Evolutionary conservation across 2,329 filamentous ascomycete species (phyloP).

Genomic region (Coniochaeta pulveracea): DNA sequence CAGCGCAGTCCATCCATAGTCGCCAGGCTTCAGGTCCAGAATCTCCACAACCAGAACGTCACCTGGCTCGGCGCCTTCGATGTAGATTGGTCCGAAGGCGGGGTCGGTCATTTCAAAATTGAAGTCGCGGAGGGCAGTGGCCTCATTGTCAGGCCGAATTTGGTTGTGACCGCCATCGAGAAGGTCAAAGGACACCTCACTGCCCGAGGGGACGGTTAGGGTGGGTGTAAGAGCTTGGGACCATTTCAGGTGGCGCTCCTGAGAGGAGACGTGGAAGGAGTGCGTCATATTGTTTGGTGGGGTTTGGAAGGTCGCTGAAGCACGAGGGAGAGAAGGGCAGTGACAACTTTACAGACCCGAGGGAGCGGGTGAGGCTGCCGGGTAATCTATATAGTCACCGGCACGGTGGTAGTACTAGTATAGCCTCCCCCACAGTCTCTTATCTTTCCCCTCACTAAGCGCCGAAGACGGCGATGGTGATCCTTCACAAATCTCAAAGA

Average conservation of each 20-base stretch:
- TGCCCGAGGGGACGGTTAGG: slow-evolving; percentile 33
- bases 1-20: slow-evolving; percentile 42
- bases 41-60: slow-evolving; percentile 40
- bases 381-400: too few species aligned
- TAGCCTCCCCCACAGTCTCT: too few species aligned
- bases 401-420: too few species aligned
- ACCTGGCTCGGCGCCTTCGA: slow-evolving; percentile 35
- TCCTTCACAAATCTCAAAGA: too few species aligned
- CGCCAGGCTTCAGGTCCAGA: slow-evolving; percentile 28
- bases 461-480: too few species aligned
- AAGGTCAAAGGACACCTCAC: slow-evolving; percentile 34
- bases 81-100: slow-evolving; percentile 36
- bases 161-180: slow-evolving; percentile 39
- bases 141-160: slow-evolving; percentile 28
- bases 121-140: slow-evolving; percentile 26
- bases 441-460: too few species aligned
- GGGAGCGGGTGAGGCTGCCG: too few species aligned
- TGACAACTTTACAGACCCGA: too few species aligned
- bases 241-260: slow-evolving; percentile 34
- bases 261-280: slow-evolving; percentile 16
- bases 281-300: slow-evolving; percentile 8
- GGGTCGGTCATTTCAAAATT: slow-evolving; percentile 31
- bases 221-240: slow-evolving; percentile 30
- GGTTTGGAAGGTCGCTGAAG: too few species aligned
- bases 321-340: too few species aligned